Conservation (phyloP, 2,329 filamentous ascomycete species). For the Drechslerella coelobrocha region DNA sequence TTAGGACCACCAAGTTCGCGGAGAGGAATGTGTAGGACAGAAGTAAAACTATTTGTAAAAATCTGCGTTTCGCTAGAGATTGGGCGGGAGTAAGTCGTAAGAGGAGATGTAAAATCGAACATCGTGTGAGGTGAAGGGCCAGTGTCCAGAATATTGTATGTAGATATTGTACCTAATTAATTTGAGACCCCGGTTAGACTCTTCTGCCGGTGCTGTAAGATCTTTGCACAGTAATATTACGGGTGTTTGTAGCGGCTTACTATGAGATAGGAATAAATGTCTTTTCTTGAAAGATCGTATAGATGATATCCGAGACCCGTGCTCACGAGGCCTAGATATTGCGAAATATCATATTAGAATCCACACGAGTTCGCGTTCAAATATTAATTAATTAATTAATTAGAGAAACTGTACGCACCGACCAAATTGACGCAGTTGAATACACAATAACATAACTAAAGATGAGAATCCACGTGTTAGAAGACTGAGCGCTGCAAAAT, state of each 20-base stretch:
- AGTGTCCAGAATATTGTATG: conserved; percentile 47
- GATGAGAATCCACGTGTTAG: background rate
- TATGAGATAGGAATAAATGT: conserved; percentile 43
- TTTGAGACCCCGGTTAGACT: background rate
- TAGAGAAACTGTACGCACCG: conserved; percentile 22
- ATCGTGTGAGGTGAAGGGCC: conserved; percentile 44
- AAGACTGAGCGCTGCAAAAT: background rate
- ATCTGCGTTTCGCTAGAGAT: conserved; percentile 31
- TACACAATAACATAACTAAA: conserved; percentile 28
- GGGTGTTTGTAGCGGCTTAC: conserved; percentile 10
- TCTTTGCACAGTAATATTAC: background rate
- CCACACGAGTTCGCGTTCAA: background rate
- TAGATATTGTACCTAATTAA: conserved; percentile 41
- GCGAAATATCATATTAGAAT: background rate
- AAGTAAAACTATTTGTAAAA: conserved; percentile 31
- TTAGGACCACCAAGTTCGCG: conserved; percentile 35
- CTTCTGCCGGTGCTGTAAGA: background rate
- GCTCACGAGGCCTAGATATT: conserved; percentile 16
- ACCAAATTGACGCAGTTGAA: conserved; percentile 49
- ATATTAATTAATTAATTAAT: background rate
- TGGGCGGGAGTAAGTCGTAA: conserved; percentile 34
- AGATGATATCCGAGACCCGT: conserved; percentile 46
- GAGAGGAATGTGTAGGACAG: conserved; percentile 38
- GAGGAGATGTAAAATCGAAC: conserved; percentile 45
- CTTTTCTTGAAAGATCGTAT: conserved; percentile 42